phyloP scores from a whole-genome alignment of 371 early-diverging fungal species.

The Zychaea mexicana region DNA sequence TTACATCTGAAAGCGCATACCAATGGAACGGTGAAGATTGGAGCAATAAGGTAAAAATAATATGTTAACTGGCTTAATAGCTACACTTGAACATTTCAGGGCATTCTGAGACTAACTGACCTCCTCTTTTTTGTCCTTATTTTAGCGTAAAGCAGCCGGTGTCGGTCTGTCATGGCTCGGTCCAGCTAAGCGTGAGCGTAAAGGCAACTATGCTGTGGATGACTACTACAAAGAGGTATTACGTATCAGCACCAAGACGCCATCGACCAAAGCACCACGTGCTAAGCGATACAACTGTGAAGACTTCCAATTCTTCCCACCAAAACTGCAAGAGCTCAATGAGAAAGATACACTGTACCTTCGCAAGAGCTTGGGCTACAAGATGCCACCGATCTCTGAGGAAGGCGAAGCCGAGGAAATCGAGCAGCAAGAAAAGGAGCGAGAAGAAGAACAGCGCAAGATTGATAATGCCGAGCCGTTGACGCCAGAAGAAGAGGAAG shows the following conservation, averaged over 20 bases:
- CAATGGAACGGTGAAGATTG: slow-evolving; percentile 98
- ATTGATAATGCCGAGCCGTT: slow-evolving; percentile 89
- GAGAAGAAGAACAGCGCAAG: slow-evolving; percentile 78
- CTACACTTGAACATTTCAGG: too few species aligned
- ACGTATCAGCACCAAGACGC: slow-evolving; percentile 51
- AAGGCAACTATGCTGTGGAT: slow-evolving; percentile 85
- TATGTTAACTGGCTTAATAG: too few species aligned
- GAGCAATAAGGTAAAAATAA: slow-evolving; percentile 50
- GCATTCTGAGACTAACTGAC: too few species aligned
- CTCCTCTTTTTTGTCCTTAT: too few species aligned
- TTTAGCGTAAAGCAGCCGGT: slow-evolving; percentile 46
- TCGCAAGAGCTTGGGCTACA: slow-evolving; percentile 68
- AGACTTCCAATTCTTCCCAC: slow-evolving; percentile 95
- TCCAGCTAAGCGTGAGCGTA: slow-evolving; percentile 88
- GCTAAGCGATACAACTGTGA: slow-evolving; percentile 61
- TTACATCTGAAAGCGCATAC: slow-evolving; percentile 79
- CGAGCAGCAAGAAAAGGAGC: slow-evolving; percentile 64
- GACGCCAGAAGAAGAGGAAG: slow-evolving; percentile 85
- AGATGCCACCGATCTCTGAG: slow-evolving; percentile 42
- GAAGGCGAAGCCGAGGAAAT: slow-evolving; percentile 41
- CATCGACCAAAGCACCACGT: slow-evolving; percentile 54
- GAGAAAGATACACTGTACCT: slow-evolving; percentile 76
- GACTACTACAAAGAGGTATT: slow-evolving; percentile 85
- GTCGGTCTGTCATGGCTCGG: slow-evolving; percentile 71
- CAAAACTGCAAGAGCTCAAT: slow-evolving; percentile 75